Base-by-base conservation (phyloP, 2,329 filamentous ascomycete species). In the Boeremia exigua region DNA sequence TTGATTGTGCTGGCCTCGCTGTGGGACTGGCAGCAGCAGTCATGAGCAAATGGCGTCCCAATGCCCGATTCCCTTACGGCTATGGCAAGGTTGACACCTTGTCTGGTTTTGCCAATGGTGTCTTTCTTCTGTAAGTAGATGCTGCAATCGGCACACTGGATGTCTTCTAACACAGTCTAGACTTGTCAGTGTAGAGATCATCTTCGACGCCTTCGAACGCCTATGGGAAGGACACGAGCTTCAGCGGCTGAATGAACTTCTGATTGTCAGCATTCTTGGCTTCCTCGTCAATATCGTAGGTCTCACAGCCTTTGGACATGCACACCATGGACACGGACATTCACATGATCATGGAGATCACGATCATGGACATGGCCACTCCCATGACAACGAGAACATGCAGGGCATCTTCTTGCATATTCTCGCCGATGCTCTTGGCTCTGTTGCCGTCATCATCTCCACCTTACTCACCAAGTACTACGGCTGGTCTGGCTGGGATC, bases 321-420 rank as follows among this genome's bases (percentile, higher is more conserved):
- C 80, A 30, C 82, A 84, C 68, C 79, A 80, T 48, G 78, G 84
- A 43, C 85, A 83, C 71, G 87, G 86, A 8, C 71, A 72, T 51
- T 63, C 60, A n/a, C 69, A 73, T 38, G 68, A 70, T 3, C 79
- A 84, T 58, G 71, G 71, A 19, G 68, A 70, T 38, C 72, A 78
- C 39, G 70, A 68, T 27, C 73, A 79, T 44, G 55, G 52, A 2
- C 70, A 72, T 39, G 67, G 62, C 17, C 82, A 86, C 63, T 78
- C 79, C n/a, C 89, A 93, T 68, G 89, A 92, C 59, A 96, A 96
- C 74, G 95, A 99, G 68, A 99, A 99, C 72, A 97, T 99, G 93
- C 86, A 95, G 66, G 95, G 95, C 11, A 98, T 99, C 63, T 99
- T 96, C 76, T 81, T 99, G 17, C 95, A 99, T 70, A 91, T 99